Evolutionary conservation across 139 green algal species (phyloP).

Genomic region (Closterium sp.): DNA sequence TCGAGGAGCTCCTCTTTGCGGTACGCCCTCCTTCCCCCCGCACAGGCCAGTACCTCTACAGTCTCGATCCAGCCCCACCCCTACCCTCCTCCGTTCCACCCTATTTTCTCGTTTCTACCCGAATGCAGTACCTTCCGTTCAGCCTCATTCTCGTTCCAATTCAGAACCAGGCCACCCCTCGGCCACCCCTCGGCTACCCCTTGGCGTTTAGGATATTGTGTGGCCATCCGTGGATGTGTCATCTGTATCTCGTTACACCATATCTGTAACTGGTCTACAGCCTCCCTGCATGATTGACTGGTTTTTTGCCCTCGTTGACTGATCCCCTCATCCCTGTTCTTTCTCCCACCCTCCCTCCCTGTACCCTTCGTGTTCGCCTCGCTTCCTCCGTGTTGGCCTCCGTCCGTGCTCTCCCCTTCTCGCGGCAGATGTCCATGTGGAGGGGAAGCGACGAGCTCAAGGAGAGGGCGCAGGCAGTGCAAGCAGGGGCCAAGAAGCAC

Average conservation of each 20-base stretch:
- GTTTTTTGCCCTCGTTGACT: no score
- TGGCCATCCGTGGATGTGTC: no score
- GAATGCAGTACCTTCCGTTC: background rate
- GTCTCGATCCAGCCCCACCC: background rate
- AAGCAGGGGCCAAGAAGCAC: conserved; percentile 12
- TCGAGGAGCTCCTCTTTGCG: conserved; percentile 65
- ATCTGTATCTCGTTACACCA: no score
- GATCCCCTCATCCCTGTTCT: no score
- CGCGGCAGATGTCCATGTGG: conserved; percentile 83
- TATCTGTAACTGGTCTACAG: no score
- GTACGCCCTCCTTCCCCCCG: conserved; percentile 1
- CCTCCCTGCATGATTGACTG: no score
- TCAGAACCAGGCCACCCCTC: no score
- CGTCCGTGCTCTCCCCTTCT: background rate
- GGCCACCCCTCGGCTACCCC: no score
- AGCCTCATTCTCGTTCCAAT: no score
- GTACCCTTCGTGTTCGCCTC: no score
- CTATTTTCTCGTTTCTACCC: background rate
- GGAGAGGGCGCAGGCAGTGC: conserved; percentile 18
- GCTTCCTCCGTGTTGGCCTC: background rate
- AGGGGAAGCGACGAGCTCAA: conserved; percentile 74
- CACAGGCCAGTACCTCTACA: background rate
- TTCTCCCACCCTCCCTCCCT: conserved; percentile 14
- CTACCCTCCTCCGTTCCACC: background rate
- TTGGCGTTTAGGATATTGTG: no score